phyloP scores from a whole-genome alignment of 768 basidiomycete species.

The Tricholoma hemisulphureum region DNA sequence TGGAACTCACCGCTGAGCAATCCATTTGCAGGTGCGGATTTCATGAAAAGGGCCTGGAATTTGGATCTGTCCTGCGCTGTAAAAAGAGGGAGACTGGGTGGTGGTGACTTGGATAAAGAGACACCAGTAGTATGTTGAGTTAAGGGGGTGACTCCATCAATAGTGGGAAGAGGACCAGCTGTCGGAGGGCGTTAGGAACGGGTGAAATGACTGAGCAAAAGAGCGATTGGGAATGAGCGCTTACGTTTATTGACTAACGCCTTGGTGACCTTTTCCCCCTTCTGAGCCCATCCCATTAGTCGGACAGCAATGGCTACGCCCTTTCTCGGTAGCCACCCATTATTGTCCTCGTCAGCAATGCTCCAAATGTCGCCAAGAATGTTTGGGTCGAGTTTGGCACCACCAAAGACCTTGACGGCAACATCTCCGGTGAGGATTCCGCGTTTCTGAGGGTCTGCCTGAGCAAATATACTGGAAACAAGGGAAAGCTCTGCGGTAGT shows the following conservation, averaged over 20 bases:
- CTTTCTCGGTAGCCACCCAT: constrained; percentile 86
- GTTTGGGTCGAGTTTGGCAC: constrained; percentile 74
- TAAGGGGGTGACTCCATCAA: constrained; percentile 65
- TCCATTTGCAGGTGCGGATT: constrained; percentile 70
- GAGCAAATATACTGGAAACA: constrained; percentile 69
- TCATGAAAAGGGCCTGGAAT: constrained; percentile 76
- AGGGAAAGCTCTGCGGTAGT: constrained; percentile 54
- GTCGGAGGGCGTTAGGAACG: constrained; percentile 15
- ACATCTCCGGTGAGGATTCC: constrained; percentile 88
- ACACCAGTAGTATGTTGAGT: constrained; percentile 60
- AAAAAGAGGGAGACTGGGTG: constrained; percentile 61
- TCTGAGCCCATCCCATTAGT: constrained; percentile 91
- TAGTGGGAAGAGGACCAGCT: constrained; percentile 85
- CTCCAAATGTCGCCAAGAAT: constrained; percentile 92
- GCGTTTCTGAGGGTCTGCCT: constrained; percentile 74
- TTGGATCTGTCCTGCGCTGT: constrained; percentile 81
- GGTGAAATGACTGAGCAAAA: constrained; percentile 11
- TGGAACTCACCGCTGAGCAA: constrained; percentile 68
- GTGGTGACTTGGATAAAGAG: constrained; percentile 62
- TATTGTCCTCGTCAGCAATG: constrained; percentile 90
- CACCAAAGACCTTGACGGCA: constrained; percentile 83
- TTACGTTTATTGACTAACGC: constrained; percentile 71
- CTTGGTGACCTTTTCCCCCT: constrained; percentile 65
- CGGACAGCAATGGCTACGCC: constrained; percentile 87
- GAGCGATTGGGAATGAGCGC: constrained; percentile 25